phyloP scores from a whole-genome alignment of 106 monocot genomes.

The Dendrobium officinale region DNA sequence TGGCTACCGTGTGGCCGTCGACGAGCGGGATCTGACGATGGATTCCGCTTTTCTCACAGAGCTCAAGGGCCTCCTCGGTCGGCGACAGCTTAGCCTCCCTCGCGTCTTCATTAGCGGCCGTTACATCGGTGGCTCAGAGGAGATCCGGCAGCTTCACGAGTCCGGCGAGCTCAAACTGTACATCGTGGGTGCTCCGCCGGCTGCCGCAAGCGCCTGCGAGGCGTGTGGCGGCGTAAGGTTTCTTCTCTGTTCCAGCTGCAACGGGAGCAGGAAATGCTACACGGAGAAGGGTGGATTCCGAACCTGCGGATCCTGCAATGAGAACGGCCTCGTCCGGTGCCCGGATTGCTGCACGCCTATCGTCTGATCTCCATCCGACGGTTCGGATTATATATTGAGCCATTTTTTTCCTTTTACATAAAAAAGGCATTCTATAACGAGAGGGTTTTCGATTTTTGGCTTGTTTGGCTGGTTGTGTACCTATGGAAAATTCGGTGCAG shows the following conservation, averaged over 20 bases:
- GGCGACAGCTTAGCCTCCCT: slow-evolving; percentile 31
- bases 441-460: too few relatives aligned
- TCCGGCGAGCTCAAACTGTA: slow-evolving; percentile 50
- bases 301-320: slow-evolving; percentile 60
- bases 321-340: slow-evolving; percentile 77
- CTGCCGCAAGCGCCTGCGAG: slow-evolving; percentile 28
- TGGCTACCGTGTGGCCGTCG: slow-evolving; percentile 40
- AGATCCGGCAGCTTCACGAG: slow-evolving; percentile 64
- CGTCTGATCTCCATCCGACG: slow-evolving; percentile 17
- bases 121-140: slow-evolving; percentile 72
- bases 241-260: slow-evolving; percentile 54
- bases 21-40: slow-evolving; percentile 63
- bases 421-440: too few relatives aligned
- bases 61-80: slow-evolving; percentile 30
- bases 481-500: too few relatives aligned
- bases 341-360: slow-evolving; percentile 31
- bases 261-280: slow-evolving; percentile 61
- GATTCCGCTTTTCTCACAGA: slow-evolving; percentile 46
- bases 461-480: too few relatives aligned
- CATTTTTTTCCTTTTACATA: not conserved
- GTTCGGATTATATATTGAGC: not conserved
- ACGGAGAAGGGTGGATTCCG: slow-evolving; percentile 61
- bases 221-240: slow-evolving; percentile 53
- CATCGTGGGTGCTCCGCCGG: slow-evolving; percentile 34
- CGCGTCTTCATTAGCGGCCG: slow-evolving; percentile 59